Evolutionary conservation across 352 stramenopile genomes (phyloP).

Genomic region (Plasmopara viticola): DNA sequence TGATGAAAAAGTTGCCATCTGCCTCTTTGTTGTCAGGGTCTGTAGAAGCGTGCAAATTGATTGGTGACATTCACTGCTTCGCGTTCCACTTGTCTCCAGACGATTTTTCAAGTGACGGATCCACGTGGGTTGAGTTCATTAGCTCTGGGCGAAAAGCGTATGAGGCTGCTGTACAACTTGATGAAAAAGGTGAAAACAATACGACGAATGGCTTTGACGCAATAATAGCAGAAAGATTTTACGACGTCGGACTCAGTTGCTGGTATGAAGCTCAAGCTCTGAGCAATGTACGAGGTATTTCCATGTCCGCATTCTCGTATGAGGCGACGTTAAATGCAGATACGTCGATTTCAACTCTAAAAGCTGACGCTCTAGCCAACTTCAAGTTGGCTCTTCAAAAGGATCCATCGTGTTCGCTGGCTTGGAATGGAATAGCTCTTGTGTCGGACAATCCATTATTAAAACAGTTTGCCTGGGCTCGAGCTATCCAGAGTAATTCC

Average conservation of each 20-base stretch:
- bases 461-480: slow-evolving; percentile 79
- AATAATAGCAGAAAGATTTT: slow-evolving; percentile 40
- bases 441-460: slow-evolving; percentile 50
- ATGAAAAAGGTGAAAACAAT: slow-evolving; percentile 9
- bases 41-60: slow-evolving; percentile 51
- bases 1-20: slow-evolving; percentile 37
- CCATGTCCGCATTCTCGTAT: slow-evolving; percentile 36
- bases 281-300: slow-evolving; percentile 27
- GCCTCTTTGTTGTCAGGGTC: slow-evolving; percentile 23
- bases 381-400: slow-evolving; percentile 45
- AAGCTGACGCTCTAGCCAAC: slow-evolving; percentile 28
- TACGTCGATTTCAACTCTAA: slow-evolving; percentile 19
- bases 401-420: slow-evolving; percentile 41
- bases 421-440: slow-evolving; percentile 76
- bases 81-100: slow-evolving; percentile 72
- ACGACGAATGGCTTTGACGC: slow-evolving; percentile 3
- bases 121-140: slow-evolving; percentile 63
- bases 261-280: slow-evolving; percentile 73
- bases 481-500: slow-evolving; percentile 48
- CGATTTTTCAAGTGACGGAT: slow-evolving; percentile 38
- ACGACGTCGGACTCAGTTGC: slow-evolving; percentile 63
- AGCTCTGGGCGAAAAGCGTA: slow-evolving; percentile 49
- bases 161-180: slow-evolving; percentile 26
- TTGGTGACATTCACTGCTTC: slow-evolving; percentile 79
- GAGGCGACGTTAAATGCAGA: slow-evolving; percentile 4